phyloP scores from a whole-genome alignment of 2,329 filamentous ascomycete species.

The Arthroderma sp. region DNA sequence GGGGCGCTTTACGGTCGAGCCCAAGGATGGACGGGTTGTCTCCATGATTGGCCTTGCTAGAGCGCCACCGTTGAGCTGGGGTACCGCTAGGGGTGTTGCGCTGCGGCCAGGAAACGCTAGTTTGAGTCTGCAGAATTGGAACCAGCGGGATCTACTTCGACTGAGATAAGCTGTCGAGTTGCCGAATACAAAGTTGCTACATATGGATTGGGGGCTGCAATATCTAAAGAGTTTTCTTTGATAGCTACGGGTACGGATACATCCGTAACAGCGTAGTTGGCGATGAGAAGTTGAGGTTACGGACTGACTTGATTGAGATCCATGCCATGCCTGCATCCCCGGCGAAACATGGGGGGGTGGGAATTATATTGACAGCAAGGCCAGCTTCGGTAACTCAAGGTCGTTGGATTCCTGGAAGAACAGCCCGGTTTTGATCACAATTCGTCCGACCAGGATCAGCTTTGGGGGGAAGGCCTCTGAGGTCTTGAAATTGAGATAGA shows the following conservation, averaged over 20 bases:
- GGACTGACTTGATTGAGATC: not conserved
- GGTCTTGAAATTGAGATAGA: not conserved
- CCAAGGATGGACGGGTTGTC: not conserved
- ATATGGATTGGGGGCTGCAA: not conserved
- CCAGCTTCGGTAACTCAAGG: too few relatives aligned
- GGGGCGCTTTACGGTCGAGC: conserved; percentile 1
- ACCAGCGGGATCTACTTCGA: not conserved
- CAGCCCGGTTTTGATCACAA: too few relatives aligned
- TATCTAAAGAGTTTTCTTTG: too few relatives aligned
- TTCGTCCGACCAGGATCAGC: not conserved
- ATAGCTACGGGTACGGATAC: too few relatives aligned
- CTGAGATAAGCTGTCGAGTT: not conserved
- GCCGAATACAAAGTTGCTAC: not conserved
- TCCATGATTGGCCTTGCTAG: not conserved
- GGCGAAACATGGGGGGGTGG: too few relatives aligned
- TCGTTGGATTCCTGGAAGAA: too few relatives aligned
- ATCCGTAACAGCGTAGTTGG: not conserved
- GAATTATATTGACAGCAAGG: too few relatives aligned
- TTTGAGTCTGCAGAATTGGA: not conserved
- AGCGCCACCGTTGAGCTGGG: not conserved
- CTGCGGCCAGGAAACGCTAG: not conserved
- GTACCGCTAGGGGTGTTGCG: not conserved
- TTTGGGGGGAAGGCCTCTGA: not conserved
- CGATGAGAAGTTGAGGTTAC: not conserved
- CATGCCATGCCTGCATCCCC: not conserved